Conservation (phyloP, 352 stramenopile genomes). For the Phytophthora chlamydospora region DNA sequence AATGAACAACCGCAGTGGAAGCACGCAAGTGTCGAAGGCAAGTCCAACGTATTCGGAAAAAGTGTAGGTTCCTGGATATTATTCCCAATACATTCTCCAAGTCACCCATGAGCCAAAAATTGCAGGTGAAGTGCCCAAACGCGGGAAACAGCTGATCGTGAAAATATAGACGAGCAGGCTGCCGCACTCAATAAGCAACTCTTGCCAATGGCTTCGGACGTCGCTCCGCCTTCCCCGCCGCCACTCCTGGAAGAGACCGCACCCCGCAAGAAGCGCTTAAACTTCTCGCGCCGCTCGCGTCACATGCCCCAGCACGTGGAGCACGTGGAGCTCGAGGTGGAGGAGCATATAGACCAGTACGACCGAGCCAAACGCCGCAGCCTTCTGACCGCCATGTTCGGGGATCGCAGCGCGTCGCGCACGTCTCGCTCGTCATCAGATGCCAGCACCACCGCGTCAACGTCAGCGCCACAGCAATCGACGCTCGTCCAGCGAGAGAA, state of each 20-base stretch:
- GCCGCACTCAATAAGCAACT: no score
- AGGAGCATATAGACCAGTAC: conserved; percentile 27
- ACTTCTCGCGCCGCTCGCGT: conserved; percentile 26
- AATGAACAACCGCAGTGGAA: no score
- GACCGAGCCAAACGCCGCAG: conserved; percentile 31
- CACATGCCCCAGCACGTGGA: conserved; percentile 17
- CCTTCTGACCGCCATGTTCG: conserved; percentile 36
- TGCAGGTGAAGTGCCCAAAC: no score
- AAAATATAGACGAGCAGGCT: no score
- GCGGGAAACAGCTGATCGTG: no score
- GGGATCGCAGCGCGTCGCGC: conserved; percentile 15
- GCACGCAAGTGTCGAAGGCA: no score
- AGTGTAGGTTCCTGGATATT: no score
- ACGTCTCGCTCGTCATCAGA: conserved; percentile 37
- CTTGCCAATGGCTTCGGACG: no score
- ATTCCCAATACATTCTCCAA: no score
- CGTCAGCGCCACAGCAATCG: conserved; percentile 6
- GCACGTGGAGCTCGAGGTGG: conserved; percentile 41
- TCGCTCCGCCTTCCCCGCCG: conserved; percentile 21
- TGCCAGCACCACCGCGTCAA: not conserved
- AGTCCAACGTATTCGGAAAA: no score
- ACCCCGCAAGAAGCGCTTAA: conserved; percentile 7
- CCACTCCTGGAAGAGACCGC: conserved; percentile 29
- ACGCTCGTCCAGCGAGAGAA: conserved; percentile 45
- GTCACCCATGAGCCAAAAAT: no score